phyloP scores from a whole-genome alignment of 352 stramenopile genomes.

The Pythium guiyangense region DNA sequence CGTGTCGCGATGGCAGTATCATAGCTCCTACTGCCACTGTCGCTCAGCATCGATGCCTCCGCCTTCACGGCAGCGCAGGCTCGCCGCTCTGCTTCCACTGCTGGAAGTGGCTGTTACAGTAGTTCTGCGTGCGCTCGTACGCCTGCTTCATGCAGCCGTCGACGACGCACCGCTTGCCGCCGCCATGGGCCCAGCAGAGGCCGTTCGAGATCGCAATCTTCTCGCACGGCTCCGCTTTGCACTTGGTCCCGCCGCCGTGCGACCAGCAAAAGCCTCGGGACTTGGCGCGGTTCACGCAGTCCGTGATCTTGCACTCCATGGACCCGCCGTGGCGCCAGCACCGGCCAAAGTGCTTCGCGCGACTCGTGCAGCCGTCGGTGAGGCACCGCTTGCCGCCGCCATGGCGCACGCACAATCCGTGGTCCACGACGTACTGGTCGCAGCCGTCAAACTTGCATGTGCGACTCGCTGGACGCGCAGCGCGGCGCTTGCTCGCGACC shows the following conservation, averaged over 20 bases:
- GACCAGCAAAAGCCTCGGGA: constrained; percentile 84
- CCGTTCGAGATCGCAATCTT: constrained; percentile 81
- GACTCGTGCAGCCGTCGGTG: constrained; percentile 53
- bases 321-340: constrained; percentile 83
- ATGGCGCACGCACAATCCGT: constrained; percentile 15
- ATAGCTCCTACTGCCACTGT: no score
- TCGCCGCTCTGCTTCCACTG: constrained; percentile 19
- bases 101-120: constrained; percentile 66
- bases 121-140: constrained; percentile 75
- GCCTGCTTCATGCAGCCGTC: constrained; percentile 65
- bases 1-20: no score
- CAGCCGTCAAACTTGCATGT: constrained; percentile 17
- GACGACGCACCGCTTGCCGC: constrained; percentile 71
- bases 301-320: constrained; percentile 60
- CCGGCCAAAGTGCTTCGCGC: constrained; percentile 65
- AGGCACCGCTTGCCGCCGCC: constrained; percentile 58
- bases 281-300: constrained; percentile 80
- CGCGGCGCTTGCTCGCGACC: constrained; percentile 2
- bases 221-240: constrained; percentile 54
- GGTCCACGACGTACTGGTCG: constrained; percentile 17
- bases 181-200: constrained; percentile 72
- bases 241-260: constrained; percentile 81
- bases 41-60: no score
- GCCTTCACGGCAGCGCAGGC: background rate
- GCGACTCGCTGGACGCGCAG: constrained; percentile 7